Evolutionary conservation across 148 eudicot genomes (phyloP), one percentile per base, ranked within the genome.

Genomic region (Hydrangea macrophylla): DNA sequence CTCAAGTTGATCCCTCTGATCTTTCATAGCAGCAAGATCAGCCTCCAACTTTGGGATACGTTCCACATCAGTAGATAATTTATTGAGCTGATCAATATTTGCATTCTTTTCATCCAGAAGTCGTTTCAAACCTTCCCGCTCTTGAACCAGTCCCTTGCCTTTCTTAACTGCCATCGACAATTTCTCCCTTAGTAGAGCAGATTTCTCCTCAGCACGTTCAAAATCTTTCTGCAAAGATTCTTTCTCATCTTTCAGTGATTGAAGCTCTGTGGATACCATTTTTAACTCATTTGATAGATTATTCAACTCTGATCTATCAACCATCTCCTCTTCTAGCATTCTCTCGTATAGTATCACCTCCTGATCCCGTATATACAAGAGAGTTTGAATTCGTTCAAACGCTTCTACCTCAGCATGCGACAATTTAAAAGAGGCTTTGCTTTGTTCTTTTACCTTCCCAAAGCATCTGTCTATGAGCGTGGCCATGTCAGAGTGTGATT

Each of bases 81-180:
- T 80, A 71, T 69, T 66, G 45, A 67, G 83, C 75, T 86, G 84
- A 73, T 79, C 88, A 39, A 88, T 85, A 84, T 90, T 86, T 54
- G 91, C 70, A 63, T 71, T 82, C 83, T 87, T 85, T 77, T 85
- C 99, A 67, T 82, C 89, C 68, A 88, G 66, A 62, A 68, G 80
- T 69, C 81, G 83, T 78, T 84, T 94, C 82, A 88, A 67, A 69
- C 83, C 88, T 78, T 94, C 99, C 68, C 96, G 73, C 50, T 94
- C 99, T 79, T 94, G 99, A 68, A 88, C 89, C 55, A 94, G 85
- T 60, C 99, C 99, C 82, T 94, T 94, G 50, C 99, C 99, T 69
- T 94, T 94, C 76, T 94, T 94, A 24, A 91, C 97, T 22, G 99
- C 99, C 90, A 89, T 87, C 40, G 99, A 85, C 69, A 94, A 73